These are phyloP conservation scores for Penicillium ucsense DNA, from an alignment of 495 filamentous ascomycete genomes.

Conservation along the genomic window DNA sequence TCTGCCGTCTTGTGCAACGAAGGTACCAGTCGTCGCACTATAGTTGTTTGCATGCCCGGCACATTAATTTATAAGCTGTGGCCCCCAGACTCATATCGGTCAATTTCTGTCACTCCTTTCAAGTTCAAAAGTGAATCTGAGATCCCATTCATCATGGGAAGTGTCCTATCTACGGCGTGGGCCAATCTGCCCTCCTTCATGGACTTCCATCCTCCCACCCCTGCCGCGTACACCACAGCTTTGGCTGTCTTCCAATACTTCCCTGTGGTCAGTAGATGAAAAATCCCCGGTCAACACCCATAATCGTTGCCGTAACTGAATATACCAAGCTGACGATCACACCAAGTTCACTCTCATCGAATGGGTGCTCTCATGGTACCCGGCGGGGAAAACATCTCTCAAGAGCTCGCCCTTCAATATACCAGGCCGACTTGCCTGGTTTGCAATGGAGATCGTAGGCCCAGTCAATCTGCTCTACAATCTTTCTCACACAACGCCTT, in stretches of 20 bases:
- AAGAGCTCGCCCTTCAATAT: slow-evolving; percentile 62
- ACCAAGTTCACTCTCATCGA: slow-evolving; percentile 46
- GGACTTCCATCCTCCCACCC: slow-evolving; percentile 42
- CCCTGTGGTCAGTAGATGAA: slow-evolving; percentile 27
- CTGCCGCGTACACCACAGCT: slow-evolving; percentile 38
- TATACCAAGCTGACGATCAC: not conserved
- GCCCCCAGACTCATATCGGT: no score
- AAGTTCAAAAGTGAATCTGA: not conserved
- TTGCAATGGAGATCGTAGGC: slow-evolving; percentile 73
- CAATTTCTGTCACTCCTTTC: no score
- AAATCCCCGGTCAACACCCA: no score
- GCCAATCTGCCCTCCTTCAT: slow-evolving; percentile 11
- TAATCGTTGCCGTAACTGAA: not conserved
- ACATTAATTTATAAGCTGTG: no score
- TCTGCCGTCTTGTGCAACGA: not conserved
- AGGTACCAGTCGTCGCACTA: no score
- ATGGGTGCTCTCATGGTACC: slow-evolving; percentile 57
- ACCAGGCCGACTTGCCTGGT: slow-evolving; percentile 81
- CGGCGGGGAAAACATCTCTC: slow-evolving; percentile 76
- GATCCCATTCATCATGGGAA: slow-evolving; percentile 16
- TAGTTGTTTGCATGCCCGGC: no score
- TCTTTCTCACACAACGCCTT: slow-evolving; percentile 50
- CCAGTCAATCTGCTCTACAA: slow-evolving; percentile 69
- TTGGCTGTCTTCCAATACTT: slow-evolving; percentile 43
- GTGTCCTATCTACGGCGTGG: slow-evolving; percentile 12